These are phyloP conservation scores for Pholiota conissans DNA, from an alignment of 768 basidiomycete species.

Conservation along the genomic window DNA sequence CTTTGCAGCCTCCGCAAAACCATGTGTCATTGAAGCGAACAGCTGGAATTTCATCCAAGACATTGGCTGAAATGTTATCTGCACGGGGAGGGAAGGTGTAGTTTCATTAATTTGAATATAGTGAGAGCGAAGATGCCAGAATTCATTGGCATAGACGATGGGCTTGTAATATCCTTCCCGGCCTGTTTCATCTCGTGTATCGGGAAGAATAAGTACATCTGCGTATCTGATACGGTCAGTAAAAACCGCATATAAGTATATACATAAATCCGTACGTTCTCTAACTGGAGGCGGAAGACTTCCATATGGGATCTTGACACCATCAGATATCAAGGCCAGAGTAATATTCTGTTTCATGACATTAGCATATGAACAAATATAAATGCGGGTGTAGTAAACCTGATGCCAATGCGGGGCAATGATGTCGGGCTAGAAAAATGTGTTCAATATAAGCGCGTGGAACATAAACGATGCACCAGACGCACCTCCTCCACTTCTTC, in stretches of 20 bases:
- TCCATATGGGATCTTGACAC: conserved; percentile 48
- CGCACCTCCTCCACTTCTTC: conserved; percentile 49
- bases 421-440: conserved; percentile 42
- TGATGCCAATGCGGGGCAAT: conserved; percentile 85
- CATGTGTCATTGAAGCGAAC: conserved; percentile 79
- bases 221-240: background rate
- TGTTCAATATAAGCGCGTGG: background rate
- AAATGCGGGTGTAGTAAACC: conserved; percentile 32
- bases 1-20: conserved; percentile 86
- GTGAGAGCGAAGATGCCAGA: conserved; percentile 87
- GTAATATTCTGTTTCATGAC: conserved; percentile 74
- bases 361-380: background rate
- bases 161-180: conserved; percentile 79
- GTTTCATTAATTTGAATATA: conserved; percentile 86
- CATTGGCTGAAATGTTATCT: conserved; percentile 83
- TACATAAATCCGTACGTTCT: conserved; percentile 52
- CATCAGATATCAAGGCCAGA: conserved; percentile 79
- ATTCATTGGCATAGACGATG: conserved; percentile 91
- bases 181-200: conserved; percentile 62
- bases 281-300: conserved; percentile 58
- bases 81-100: conserved; percentile 74
- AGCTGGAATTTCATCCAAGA: conserved; percentile 86
- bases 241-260: conserved; percentile 7
- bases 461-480: conserved; percentile 2
- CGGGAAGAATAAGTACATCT: conserved; percentile 68